phyloP scores from a whole-genome alignment of 495 filamentous ascomycete genomes.

The Penicillium paxilli region DNA sequence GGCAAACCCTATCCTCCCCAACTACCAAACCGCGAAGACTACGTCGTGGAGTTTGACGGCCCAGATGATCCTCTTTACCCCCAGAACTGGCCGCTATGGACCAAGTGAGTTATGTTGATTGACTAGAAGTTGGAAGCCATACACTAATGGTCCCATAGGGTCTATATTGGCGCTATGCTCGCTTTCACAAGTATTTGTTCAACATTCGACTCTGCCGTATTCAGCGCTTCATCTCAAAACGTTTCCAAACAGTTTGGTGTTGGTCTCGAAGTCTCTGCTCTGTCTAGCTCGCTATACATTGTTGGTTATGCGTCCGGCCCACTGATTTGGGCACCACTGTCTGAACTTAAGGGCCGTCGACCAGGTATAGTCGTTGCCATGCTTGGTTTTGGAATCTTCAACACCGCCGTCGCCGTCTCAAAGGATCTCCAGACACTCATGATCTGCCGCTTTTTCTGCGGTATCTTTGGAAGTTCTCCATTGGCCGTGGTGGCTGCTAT shows the following conservation, averaged over 20 bases:
- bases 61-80: conserved; percentile 74
- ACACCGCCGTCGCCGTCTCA: conserved; percentile 56
- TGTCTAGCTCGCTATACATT: conserved; percentile 60
- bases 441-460: conserved; percentile 67
- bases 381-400: conserved; percentile 54
- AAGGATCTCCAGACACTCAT: conserved; percentile 61
- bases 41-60: conserved; percentile 62
- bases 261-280: conserved; percentile 48
- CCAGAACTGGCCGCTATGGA: conserved; percentile 74
- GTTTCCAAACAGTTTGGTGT: conserved; percentile 47
- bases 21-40: conserved; percentile 50
- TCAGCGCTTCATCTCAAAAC: conserved; percentile 23
- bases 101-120: conserved; percentile 56
- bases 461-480: conserved; percentile 67
- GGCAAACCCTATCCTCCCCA: conserved; percentile 78
- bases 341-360: conserved; percentile 61
- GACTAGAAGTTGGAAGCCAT: not conserved
- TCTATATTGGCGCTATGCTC: conserved; percentile 33
- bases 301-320: conserved; percentile 61
- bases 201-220: conserved; percentile 39
- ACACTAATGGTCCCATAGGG: conserved; percentile 7
- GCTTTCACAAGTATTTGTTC: conserved; percentile 41
- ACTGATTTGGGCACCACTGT: conserved; percentile 65
- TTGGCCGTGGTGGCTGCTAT: conserved; percentile 85
- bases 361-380: conserved; percentile 56